Evolutionary conservation across 2,329 filamentous ascomycete species (phyloP), one percentile per base, ranked within the genome.

Genomic region (Aspergillus thermomutatus): DNA sequence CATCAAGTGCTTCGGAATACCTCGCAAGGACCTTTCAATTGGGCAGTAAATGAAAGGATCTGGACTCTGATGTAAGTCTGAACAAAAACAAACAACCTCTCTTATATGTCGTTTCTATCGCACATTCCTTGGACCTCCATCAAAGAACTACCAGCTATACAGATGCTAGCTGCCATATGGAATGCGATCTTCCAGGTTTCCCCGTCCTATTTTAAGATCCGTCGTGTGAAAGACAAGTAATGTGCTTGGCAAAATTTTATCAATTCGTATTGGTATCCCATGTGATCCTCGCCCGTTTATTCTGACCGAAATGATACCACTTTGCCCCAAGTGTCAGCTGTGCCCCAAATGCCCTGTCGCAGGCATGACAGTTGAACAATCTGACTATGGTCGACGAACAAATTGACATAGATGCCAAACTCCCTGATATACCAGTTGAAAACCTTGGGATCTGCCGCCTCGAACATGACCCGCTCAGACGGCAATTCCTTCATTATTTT

Each of bases 371-470:
- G 61, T 71, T 84, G 81, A 56, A 83, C 81, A 63, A 83, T 83
- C 72, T 84, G 81, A 40, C 80, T 82, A 64, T 83, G 80, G 60
- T 84, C 81, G 52, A 84, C 80, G 66, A 84, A 83, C 31, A 83
- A 60, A 60, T 84, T 84, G 45, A 84, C 80, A 62, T 84, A 80
- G 28, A 80, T 75, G 5, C 82, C 81, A 66, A 84, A 84, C 65
- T 84, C 80, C 17, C 80, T 71, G 48, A 83, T 74, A 61, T 82
- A 84, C 80, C 80, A 84, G 57, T 82, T 83, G 56, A 82, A 83
- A 4, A 83, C 81, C 26, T 77, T 73, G 0, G 80, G 81, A 49
- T 84, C 81, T 1, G 81, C 82, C 4, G 81, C 81, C 66, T 84
- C 81, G 62, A 84, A 83, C 82, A 84, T 84, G 55, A 84, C 79